phyloP scores from a whole-genome alignment of 164 flowering plant genomes.

The Chimonanthus salicifolius region DNA sequence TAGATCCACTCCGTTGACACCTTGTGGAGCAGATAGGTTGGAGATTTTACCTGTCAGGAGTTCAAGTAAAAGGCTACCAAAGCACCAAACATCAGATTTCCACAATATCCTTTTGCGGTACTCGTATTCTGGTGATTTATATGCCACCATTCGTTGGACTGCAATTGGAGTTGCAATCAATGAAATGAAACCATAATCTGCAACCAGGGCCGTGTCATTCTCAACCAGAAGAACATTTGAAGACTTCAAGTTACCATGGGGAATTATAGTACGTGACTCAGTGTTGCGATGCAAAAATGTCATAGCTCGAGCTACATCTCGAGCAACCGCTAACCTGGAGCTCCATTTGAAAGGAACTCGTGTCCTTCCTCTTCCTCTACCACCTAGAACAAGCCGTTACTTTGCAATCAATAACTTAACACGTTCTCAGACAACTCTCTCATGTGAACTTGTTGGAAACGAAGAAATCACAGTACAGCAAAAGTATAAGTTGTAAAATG shows the following conservation, averaged over 20 bases:
- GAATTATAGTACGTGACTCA: conserved; percentile 16
- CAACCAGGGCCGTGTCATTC: conserved; percentile 31
- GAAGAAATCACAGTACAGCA: too few relatives aligned
- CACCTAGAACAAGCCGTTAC: not conserved
- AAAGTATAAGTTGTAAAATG: too few relatives aligned
- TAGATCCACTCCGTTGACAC: conserved; percentile 43
- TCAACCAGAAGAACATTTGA: conserved; percentile 54
- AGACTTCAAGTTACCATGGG: conserved; percentile 70
- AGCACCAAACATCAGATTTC: conserved; percentile 62
- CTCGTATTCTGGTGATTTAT: conserved; percentile 54
- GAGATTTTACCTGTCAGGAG: conserved; percentile 52
- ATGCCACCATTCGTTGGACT: conserved; percentile 37
- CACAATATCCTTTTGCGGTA: conserved; percentile 21
- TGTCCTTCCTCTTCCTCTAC: conserved; percentile 34
- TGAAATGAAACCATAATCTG: conserved; percentile 47
- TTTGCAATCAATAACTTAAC: too few relatives aligned
- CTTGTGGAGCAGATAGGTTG: conserved; percentile 27
- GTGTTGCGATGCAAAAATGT: conserved; percentile 41
- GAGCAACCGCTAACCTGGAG: conserved; percentile 39
- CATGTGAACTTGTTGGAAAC: too few relatives aligned
- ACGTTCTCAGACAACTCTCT: too few relatives aligned
- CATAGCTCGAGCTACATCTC: conserved; percentile 49
- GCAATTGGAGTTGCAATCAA: conserved; percentile 37
- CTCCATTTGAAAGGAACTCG: conserved; percentile 57
- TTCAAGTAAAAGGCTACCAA: conserved; percentile 52